Percentiles rank a stretch among this genome's conserved stretches.
Conservation (phyloP, 257 asterid genomes). For the Misopates orontium region DNA sequence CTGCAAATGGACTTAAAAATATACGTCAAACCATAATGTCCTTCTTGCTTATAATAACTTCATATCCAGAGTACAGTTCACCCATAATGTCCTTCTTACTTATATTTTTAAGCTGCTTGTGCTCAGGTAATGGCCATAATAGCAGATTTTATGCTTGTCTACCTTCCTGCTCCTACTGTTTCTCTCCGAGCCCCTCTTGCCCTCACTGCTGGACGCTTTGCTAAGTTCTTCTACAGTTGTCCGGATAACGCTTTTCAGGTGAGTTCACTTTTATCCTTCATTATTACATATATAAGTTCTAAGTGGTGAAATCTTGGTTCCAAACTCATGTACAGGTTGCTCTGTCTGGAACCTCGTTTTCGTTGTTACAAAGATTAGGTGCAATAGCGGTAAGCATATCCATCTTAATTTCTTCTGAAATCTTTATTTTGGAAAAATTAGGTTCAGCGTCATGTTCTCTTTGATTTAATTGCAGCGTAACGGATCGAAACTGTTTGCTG, state of each 20-base stretch:
- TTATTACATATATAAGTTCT: slow-evolving; percentile 1
- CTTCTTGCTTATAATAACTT: neutral
- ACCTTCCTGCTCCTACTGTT: slow-evolving; percentile 98
- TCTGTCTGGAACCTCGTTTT: slow-evolving; percentile 72
- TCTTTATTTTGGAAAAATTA: slow-evolving; percentile 9
- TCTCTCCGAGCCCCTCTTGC: slow-evolving; percentile 78
- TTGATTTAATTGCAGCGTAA: slow-evolving; percentile 58
- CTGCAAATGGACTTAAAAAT: too few relatives aligned
- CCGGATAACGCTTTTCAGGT: slow-evolving; percentile 98
- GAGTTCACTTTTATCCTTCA: slow-evolving; percentile 17
- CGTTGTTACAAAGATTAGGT: slow-evolving; percentile 77
- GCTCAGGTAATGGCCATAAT: slow-evolving; percentile 84
- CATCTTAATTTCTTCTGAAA: neutral
- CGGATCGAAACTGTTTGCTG: slow-evolving; percentile 90
- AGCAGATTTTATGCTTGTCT: slow-evolving; percentile 98
- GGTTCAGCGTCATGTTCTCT: slow-evolving; percentile 18
- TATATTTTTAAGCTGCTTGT: slow-evolving; percentile 21
- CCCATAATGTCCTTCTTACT: neutral
- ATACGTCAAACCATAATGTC: too few relatives aligned
- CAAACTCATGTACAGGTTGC: slow-evolving; percentile 52
- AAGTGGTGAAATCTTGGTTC: slow-evolving; percentile 19
- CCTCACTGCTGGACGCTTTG: slow-evolving; percentile 66
- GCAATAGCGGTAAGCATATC: slow-evolving; percentile 66
- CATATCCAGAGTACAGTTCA: neutral
- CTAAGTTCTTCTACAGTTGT: slow-evolving; percentile 76